phyloP scores from a whole-genome alignment of 257 asterid species.

The Ocimum tenuiflorum region DNA sequence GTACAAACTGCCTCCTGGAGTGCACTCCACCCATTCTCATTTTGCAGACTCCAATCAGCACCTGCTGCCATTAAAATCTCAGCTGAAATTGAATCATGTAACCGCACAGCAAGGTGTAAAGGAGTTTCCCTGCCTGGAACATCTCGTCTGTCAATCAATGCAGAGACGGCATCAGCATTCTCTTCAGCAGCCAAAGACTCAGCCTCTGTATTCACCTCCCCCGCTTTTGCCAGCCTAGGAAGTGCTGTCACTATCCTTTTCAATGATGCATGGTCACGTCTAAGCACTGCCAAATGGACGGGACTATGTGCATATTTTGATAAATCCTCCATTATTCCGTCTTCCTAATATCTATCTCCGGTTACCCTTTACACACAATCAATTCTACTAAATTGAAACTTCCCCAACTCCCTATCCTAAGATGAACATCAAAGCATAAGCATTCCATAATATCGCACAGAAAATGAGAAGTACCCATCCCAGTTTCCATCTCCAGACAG shows the following conservation, averaged over 20 bases:
- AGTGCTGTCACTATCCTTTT: constrained; percentile 58
- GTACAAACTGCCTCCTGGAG: constrained; percentile 99
- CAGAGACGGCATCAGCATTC: constrained; percentile 71
- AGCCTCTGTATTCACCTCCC: constrained; percentile 74
- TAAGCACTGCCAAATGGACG: constrained; percentile 74
- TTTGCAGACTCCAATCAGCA: constrained; percentile 99
- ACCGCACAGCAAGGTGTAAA: constrained; percentile 80
- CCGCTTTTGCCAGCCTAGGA: constrained; percentile 77
- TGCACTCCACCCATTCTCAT: constrained; percentile 98
- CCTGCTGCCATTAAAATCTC: constrained; percentile 98
- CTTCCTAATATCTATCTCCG: constrained; percentile 15
- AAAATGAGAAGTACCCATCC: constrained; percentile 1
- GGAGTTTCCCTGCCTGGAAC: constrained; percentile 99
- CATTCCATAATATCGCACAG: constrained; percentile 20
- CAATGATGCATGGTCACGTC: constrained; percentile 55
- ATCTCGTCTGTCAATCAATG: constrained; percentile 82
- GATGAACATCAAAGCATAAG: constrained; percentile 8
- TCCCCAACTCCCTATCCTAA: constrained; percentile 21
- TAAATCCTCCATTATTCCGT: constrained; percentile 64
- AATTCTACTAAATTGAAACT: constrained; percentile 22
- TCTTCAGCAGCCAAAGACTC: constrained; percentile 81
- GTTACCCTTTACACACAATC: constrained; percentile 19
- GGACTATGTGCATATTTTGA: constrained; percentile 78
- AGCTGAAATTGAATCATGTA: constrained; percentile 68
- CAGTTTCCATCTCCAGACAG: constrained; percentile 20